Evolutionary conservation across 257 asterid genomes (phyloP).

Genomic region (Solanum tarijense): DNA sequence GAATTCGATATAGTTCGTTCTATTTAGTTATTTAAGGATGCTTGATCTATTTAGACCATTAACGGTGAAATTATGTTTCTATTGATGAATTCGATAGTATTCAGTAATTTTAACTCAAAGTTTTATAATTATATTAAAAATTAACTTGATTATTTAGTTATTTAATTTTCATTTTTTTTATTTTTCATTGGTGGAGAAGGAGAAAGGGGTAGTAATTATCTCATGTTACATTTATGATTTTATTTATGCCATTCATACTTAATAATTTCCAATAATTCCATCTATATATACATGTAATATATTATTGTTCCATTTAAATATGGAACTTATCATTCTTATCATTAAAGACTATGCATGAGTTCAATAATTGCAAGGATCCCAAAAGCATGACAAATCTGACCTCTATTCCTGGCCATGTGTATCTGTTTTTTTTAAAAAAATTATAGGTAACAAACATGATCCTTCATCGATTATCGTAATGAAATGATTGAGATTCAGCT

Average conservation of each 20-base stretch:
- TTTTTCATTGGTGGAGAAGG: background rate
- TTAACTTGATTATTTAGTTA: background rate
- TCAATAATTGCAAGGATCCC: conserved; percentile 82
- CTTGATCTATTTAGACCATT: background rate
- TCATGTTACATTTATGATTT: background rate
- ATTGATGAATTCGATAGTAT: background rate
- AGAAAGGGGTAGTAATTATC: background rate
- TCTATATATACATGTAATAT: background rate
- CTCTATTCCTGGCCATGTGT: conserved; percentile 17
- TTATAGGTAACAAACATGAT: background rate
- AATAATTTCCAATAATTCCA: background rate
- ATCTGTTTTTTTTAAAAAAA: background rate
- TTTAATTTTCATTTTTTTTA: background rate
- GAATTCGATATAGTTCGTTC: too few species aligned
- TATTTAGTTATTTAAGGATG: too few species aligned
- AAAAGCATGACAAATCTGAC: conserved; percentile 72
- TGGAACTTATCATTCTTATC: conserved; percentile 18
- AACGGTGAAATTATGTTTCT: background rate
- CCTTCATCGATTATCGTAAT: background rate
- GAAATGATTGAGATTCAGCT: background rate
- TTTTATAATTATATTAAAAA: background rate
- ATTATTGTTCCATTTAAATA: background rate
- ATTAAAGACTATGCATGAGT: conserved; percentile 57
- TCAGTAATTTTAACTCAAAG: background rate
- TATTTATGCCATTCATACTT: background rate